Evolutionary conservation across 2,329 filamentous ascomycete species (phyloP), one percentile per base, ranked within the genome.

Genomic region (Arthrinium puccinioides): DNA sequence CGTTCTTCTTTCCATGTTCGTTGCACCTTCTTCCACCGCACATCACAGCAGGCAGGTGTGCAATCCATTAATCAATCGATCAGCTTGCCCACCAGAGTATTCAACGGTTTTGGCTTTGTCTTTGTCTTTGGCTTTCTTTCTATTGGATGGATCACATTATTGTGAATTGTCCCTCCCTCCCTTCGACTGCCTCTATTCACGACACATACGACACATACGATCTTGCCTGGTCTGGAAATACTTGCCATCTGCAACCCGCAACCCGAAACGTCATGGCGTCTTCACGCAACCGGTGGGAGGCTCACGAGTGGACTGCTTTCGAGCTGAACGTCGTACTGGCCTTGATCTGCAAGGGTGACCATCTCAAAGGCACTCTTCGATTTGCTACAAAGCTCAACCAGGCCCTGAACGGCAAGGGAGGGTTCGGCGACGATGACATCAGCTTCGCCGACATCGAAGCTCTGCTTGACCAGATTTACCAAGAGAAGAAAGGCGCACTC

Each of bases 321-420:
- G 50, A 55, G 37, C 34, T 54, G 2, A 42, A 53, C n/a, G 50
- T 48, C 8, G 50, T 57, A 10, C 49, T 57, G 13, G 44, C 50
- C 9, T 46, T 61, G 15, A 47, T 56, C 21, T 52, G 50, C 35
- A 45, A 44, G 19, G 36, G 42, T 23, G 46, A 47, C 14, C 48
- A 54, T 23, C 40, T 36, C 24, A 38, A 43, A 9, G 31, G 28
- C 21, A 13, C 32, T 1, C 24, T 44, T 4, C 30, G 24, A 11
- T 51, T 61, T 36, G 48, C 52, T 11, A 50, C 49, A 1, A 40
- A 46, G 30, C 42, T 61, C 27, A 62, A 61, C 35, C 27, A 47
- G 23, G 46, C 50, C 7, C 40, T 59, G 14, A 46, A 57, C 35
- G 39, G 45, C 9, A 19, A 11, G 13, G 28, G 21, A 8, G 26